phyloP scores from a whole-genome alignment of 352 stramenopile species.

The Pythium graminicola region DNA sequence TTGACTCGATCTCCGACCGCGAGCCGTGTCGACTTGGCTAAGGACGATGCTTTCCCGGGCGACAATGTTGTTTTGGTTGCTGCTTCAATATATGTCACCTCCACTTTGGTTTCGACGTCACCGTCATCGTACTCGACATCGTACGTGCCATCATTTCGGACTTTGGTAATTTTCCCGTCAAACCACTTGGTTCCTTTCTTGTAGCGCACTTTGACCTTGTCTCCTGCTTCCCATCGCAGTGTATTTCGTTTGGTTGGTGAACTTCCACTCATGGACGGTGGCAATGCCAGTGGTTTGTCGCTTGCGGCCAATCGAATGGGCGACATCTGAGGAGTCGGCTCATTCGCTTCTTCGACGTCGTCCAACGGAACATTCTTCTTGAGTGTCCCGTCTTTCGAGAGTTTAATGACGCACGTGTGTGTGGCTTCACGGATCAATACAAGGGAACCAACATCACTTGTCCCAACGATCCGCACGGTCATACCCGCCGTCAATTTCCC shows the following conservation, averaged over 20 bases:
- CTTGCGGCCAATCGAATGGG: constrained; percentile 36
- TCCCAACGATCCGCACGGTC: constrained; percentile 46
- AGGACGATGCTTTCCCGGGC: not conserved
- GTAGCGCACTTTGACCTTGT: constrained; percentile 38
- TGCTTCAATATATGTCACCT: constrained; percentile 3
- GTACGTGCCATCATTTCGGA: constrained; percentile 59
- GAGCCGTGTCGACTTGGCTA: not conserved
- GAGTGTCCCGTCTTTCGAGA: constrained; percentile 45
- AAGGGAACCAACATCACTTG: constrained; percentile 46
- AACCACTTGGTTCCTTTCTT: constrained; percentile 48
- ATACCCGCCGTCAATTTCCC: constrained; percentile 44
- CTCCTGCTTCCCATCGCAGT: constrained; percentile 13
- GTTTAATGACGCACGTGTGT: constrained; percentile 64
- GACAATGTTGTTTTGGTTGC: not conserved
- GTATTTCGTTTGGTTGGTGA: not conserved
- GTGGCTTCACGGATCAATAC: constrained; percentile 55
- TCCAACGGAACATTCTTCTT: constrained; percentile 62
- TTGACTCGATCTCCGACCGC: constrained; percentile 28
- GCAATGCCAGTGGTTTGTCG: constrained; percentile 11
- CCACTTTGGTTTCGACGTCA: constrained; percentile 8
- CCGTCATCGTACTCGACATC: constrained; percentile 55
- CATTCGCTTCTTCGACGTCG: constrained; percentile 43
- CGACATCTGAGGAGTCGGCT: constrained; percentile 22
- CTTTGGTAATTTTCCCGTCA: constrained; percentile 38
- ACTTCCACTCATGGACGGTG: not conserved